These are phyloP conservation scores for Fibroporia radiculosa DNA, from an alignment of 768 basidiomycete species.

Conservation along the genomic window DNA sequence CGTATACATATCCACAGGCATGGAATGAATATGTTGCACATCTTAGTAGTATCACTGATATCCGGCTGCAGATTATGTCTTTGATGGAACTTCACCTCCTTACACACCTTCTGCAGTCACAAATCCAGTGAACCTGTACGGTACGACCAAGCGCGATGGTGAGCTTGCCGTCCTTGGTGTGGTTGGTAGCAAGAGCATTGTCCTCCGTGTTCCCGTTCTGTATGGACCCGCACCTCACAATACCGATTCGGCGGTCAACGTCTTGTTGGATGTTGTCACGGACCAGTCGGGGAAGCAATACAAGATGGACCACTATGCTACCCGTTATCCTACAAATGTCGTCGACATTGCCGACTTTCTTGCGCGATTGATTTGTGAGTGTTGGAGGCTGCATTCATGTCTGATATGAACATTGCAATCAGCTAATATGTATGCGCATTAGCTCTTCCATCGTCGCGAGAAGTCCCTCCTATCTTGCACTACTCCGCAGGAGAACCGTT, in stretches of 20 bases:
- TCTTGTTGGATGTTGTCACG: constrained; percentile 77
- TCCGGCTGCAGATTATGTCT: constrained; percentile 76
- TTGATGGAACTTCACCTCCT: constrained; percentile 88
- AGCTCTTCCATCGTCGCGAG: constrained; percentile 27
- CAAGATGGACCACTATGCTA: constrained; percentile 95
- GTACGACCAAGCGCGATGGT: constrained; percentile 78
- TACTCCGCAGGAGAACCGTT: constrained; percentile 77
- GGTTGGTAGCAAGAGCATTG: constrained; percentile 47
- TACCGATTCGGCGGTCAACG: constrained; percentile 83
- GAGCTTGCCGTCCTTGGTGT: constrained; percentile 69
- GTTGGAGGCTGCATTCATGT: background rate
- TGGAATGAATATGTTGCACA: background rate
- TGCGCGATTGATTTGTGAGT: constrained; percentile 62
- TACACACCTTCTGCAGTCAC: constrained; percentile 68
- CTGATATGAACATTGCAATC: too few species aligned
- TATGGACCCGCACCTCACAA: constrained; percentile 85
- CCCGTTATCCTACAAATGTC: constrained; percentile 88
- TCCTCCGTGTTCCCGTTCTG: constrained; percentile 90
- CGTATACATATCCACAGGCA: constrained; percentile 89
- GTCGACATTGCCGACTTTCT: constrained; percentile 83
- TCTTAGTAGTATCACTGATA: background rate
- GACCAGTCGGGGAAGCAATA: constrained; percentile 84
- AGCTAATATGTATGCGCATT: too few species aligned
- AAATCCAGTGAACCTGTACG: constrained; percentile 88
- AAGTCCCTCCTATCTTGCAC: constrained; percentile 72